Conservation (phyloP, 2,329 filamentous ascomycete genomes). For the Sarocladium kiliense region DNA sequence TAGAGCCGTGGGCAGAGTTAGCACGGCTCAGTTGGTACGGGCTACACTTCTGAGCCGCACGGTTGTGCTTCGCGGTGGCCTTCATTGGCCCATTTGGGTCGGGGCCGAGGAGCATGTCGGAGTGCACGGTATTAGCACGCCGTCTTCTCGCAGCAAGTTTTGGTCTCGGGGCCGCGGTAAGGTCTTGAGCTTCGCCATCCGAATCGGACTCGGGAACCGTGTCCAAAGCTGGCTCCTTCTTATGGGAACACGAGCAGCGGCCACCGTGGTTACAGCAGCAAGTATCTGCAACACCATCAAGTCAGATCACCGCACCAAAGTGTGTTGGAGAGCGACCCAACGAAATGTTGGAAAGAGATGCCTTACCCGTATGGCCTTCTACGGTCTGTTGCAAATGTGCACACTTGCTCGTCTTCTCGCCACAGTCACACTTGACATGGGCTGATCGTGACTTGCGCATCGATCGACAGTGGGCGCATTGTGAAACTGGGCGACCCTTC, state of each 20-base stretch:
- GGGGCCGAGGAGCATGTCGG: slow-evolving; percentile 53
- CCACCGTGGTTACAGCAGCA: slow-evolving; percentile 68
- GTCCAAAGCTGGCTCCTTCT: slow-evolving; percentile 56
- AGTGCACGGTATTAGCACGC: slow-evolving; percentile 57
- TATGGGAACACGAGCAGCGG: slow-evolving; percentile 59
- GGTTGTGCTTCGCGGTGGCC: slow-evolving; percentile 54
- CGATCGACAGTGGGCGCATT: slow-evolving; percentile 94
- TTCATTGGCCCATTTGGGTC: slow-evolving; percentile 63
- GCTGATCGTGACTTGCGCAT: slow-evolving; percentile 94
- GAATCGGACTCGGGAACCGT: slow-evolving; percentile 61
- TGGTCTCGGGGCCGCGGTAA: slow-evolving; percentile 24
- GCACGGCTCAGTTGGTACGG: slow-evolving; percentile 57
- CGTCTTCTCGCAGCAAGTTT: slow-evolving; percentile 44
- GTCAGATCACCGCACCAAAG: slow-evolving; percentile 10
- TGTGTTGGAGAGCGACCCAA: not conserved
- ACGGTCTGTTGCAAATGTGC: slow-evolving; percentile 52
- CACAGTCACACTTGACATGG: slow-evolving; percentile 95
- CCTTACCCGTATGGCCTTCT: slow-evolving; percentile 56
- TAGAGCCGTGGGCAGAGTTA: slow-evolving; percentile 50
- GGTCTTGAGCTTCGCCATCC: slow-evolving; percentile 36
- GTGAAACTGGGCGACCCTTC: slow-evolving; percentile 93
- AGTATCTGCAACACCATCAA: slow-evolving; percentile 41
- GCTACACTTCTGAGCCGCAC: slow-evolving; percentile 55
- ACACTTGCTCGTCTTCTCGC: slow-evolving; percentile 78
- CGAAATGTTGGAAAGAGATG: not conserved